Base-by-base conservation (phyloP, 495 filamentous ascomycete species). In the Tuber indicum region DNA sequence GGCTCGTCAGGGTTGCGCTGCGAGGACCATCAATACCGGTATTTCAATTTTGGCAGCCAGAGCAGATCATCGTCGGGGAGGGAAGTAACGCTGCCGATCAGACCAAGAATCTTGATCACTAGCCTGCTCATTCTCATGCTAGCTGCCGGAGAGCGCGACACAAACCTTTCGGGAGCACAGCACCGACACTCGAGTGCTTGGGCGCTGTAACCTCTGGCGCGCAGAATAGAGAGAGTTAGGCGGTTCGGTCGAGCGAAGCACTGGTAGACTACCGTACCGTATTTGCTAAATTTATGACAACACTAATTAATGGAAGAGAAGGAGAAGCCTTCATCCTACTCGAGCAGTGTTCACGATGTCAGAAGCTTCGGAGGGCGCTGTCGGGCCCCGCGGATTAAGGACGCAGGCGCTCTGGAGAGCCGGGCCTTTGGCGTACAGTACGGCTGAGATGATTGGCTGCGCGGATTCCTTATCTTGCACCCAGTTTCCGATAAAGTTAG, bases 401-500 rank as follows among this genome's bases (percentile, higher is more conserved):
- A 43, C 58, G 16, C 26, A 66, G 58, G 26, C n/a, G 52, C 58
- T 36, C 58, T 12, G 12, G 26, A 21, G n/a, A 62, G 52, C 52
- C n/a, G 4, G 23, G 12, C 49, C 58, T 36, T 36, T 66, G 26
- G 58, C 14, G 32, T 66, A 17, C 26, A 19, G 32, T 66, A 36
- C 58, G 17, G 3, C 14, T 36, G 26, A 1, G 74, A 17, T 80
- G 77, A 80, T 80, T 80, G 78, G 78, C 71, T 72, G 42, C 10
- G 39, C n/a, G 5, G 39, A 80, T 77, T 52, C 79, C 78, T 80
- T 80, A 80, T 80, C 78, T 80, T 78, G 72, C n/a, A 45, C 74
- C 42, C 62, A 39, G 76, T 39, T 17, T 74, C 42, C 47, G 36
- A 76, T 80, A n/a, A n/a, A 72, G 78, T 46, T 80, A 80, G 78